Base-by-base conservation (phyloP, 768 basidiomycete genomes). In the Krasilnikovozyma curviuscula region DNA sequence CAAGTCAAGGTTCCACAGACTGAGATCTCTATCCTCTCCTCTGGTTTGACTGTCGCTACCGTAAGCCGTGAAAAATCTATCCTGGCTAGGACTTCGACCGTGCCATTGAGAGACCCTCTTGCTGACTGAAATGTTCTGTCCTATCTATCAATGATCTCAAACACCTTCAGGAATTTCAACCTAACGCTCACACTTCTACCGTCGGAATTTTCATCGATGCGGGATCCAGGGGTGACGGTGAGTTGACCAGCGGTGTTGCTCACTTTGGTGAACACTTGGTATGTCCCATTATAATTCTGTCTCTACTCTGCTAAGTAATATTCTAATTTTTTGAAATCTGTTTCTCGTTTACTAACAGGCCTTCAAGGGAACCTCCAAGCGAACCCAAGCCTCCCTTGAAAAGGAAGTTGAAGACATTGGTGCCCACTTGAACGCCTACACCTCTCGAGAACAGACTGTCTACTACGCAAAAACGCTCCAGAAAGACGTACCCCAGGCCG, bases 181-280 rank as follows among this genome's bases (percentile, higher is more conserved):
- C 83, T 5, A 79, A 83, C 63, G 80, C 85, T 4, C 82, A 89
- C 67, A 97, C 93, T 0, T 88, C 89, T 7, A 98, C 91, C n/a
- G 86, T 95, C 30, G 93, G 93, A 54, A 81, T 97, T 52, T 98
- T 88, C 88, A 91, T 98, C 59, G 91, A 97, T 64, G 91, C 93
- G 50, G 93, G 93, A 55, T 88, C 84, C 55, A 76, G 93, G 48
- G 89, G 88, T 50, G 93, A 98, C 74, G 91, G 82, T 40, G 80
- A 85, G 69, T 76, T 77, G 67, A 91, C 84, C 32, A 89, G 81
- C 57, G 93, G 93, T 44, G 88, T 86, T 9, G 93, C 93, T 38
- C 93, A 97, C 69, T 98, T 98, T 73, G 76, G 97, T 52, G 93
- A 98, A 66, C 50, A 52, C 46, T 41, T 52, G 8, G 50, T 52